Base-by-base conservation (phyloP, 129 eudicot genomes). In the Sambucus nigra region DNA sequence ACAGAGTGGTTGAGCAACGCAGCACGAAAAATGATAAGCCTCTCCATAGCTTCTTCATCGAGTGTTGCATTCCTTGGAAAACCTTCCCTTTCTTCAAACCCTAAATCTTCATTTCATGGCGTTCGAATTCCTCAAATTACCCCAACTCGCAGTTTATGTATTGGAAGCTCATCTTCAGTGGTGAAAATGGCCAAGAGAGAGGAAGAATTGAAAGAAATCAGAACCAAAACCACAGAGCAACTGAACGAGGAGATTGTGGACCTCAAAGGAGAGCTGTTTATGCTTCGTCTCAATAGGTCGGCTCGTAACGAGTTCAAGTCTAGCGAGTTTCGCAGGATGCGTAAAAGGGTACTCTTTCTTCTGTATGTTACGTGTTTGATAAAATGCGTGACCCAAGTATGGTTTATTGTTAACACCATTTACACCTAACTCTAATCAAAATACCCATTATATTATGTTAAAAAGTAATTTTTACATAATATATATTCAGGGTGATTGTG, bases 301-400 rank as follows among this genome's bases (percentile, higher is more conserved):
- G 94, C 94, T 25, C 73, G 98, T 23, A 83, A 76, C 32, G 95
- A 91, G 76, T 91, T 85, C 73, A 91, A 91, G 59, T 73, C 86
- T 45, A 85, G 95, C 64, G 98, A 91, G 31, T 85, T 91, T 57
- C 79, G 88, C 23, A 81, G 85, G 6, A 81, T 91, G 86, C 98
- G 98, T 67, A 91, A 91, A 85, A 82, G 84, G 95, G 98, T 91
- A 83, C 50, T 2, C 3, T 7, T 45, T 19, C 2, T 58, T 16
- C 23, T 9, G 15, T 3, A 8, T 13, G 20, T 13, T 18, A n/a
- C 10, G 4, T 19, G 8, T n/a, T 55, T 20, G 45, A 18, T 17
- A 10, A 44, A 44, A 18, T 44, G 19, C 0, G 23, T 20, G 7
- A 33, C 0, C 5, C 2, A 31, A 0, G 0, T n/a, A n/a, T n/a